These are phyloP conservation scores for Grosmannia clavigera DNA, from an alignment of 2,329 filamentous ascomycete genomes.

Conservation along the genomic window DNA sequence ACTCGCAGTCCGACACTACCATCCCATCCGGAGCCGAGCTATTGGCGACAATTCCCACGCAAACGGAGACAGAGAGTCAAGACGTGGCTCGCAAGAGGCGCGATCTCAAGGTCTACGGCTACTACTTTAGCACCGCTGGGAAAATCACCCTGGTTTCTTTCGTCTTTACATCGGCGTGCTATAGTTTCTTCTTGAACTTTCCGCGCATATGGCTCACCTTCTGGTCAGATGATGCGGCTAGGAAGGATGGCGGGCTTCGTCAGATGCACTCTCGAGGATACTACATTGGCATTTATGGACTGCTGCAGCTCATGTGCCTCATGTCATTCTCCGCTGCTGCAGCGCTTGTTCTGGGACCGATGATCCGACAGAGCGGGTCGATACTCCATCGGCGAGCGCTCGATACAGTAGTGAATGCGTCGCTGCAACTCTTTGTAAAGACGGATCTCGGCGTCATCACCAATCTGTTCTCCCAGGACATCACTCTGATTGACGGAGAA, in stretches of 20 bases:
- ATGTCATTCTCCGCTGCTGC: constrained; percentile 13
- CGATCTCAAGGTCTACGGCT: constrained; percentile 3
- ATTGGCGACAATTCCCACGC: too few relatives aligned
- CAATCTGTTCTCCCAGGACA: constrained; percentile 30
- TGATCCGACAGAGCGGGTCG: constrained; percentile 13
- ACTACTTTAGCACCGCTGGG: constrained; percentile 15
- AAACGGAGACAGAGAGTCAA: too few relatives aligned
- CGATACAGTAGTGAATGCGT: constrained; percentile 19
- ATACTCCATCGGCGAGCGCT: constrained; percentile 19
- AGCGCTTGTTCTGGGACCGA: constrained; percentile 11
- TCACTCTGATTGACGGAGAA: constrained; percentile 26
- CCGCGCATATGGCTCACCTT: constrained; percentile 19
- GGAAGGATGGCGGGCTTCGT: constrained; percentile 6
- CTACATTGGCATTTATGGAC: constrained; percentile 19
- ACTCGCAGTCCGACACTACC: neutral
- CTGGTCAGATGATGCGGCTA: constrained; percentile 13
- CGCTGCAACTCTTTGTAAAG: constrained; percentile 22
- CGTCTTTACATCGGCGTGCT: constrained; percentile 7
- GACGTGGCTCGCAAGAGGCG: too few relatives aligned
- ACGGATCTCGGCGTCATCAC: constrained; percentile 23
- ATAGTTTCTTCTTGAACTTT: constrained; percentile 16
- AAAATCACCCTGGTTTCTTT: constrained; percentile 6
- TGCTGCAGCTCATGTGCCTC: constrained; percentile 14
- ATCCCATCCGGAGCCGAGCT: neutral
- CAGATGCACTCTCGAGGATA: constrained; percentile 13